Percentiles rank a stretch among this genome's conserved stretches.
Evolutionary conservation across 805 yeast genomes (phyloP).

Genomic region (Yarrowia divulgata): DNA sequence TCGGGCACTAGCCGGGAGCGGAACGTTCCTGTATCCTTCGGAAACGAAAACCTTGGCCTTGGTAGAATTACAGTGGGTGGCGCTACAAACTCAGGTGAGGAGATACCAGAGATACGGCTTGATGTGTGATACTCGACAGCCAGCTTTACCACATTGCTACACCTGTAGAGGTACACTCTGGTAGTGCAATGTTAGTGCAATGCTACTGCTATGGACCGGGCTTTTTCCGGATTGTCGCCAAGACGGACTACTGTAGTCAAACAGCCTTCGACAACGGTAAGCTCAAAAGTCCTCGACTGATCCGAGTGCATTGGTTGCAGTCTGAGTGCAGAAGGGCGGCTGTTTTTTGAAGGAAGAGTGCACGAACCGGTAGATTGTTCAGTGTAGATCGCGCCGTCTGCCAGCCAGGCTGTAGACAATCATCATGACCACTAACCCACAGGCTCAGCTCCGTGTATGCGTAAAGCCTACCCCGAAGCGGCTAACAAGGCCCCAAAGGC

Average conservation of each 20-base stretch:
- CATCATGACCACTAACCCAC: background rate
- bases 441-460: background rate
- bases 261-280: conserved; percentile 8
- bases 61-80: background rate
- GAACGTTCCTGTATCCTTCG: background rate
- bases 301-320: background rate
- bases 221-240: background rate
- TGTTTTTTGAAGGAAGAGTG: no score
- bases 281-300: conserved; percentile 10
- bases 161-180: no score
- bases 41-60: background rate
- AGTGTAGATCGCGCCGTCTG: conserved; percentile 20
- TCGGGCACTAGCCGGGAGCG: background rate
- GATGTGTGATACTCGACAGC: no score
- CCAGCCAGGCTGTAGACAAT: background rate
- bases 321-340: background rate
- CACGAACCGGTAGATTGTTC: no score
- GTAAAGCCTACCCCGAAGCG: background rate
- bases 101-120: background rate
- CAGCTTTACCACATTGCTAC: no score
- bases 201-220: background rate
- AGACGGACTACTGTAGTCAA: background rate
- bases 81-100: background rate
- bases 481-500: background rate
- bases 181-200: no score